These are phyloP conservation scores for Spizellomyces punctatus DNA, from an alignment of 192 early-diverging fungal genomes.

Conservation along the genomic window DNA sequence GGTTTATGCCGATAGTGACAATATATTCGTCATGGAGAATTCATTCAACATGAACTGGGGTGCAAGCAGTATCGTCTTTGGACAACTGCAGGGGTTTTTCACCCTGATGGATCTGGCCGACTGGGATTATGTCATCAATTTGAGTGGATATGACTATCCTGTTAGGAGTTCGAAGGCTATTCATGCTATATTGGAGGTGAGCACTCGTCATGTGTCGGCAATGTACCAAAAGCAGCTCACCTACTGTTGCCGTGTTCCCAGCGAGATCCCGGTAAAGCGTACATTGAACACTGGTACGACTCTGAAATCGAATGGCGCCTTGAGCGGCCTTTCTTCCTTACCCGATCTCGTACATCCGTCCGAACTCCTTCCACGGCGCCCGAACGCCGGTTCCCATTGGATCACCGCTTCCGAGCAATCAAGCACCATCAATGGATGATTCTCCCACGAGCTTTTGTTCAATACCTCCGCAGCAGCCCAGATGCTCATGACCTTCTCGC, in stretches of 20 bases:
- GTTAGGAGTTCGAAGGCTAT: conserved; percentile 37
- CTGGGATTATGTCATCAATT: conserved; percentile 58
- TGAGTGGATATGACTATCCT: conserved; percentile 52
- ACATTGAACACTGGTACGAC: conserved; percentile 36
- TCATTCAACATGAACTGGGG: conserved; percentile 47
- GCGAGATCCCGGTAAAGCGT: conserved; percentile 31
- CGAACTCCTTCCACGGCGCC: conserved; percentile 35
- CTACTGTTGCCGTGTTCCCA: not conserved
- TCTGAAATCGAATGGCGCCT: conserved; percentile 34
- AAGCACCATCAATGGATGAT: conserved; percentile 60
- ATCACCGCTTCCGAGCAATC: conserved; percentile 31
- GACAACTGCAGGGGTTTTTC: conserved; percentile 51
- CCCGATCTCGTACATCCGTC: conserved; percentile 12
- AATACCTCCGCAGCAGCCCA: conserved; percentile 30
- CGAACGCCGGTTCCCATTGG: conserved; percentile 24
- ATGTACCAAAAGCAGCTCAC: no score
- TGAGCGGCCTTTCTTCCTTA: conserved; percentile 25
- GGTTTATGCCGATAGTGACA: conserved; percentile 12
- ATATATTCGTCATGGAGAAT: conserved; percentile 24
- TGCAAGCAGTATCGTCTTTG: conserved; percentile 45
- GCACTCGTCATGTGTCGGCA: not conserved
- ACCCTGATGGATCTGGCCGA: conserved; percentile 54
- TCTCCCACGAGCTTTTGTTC: conserved; percentile 34
- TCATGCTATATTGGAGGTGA: conserved; percentile 16
- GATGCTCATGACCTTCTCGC: conserved; percentile 42